phyloP scores from a whole-genome alignment of 1,139 yeast species.

The Debaryomyces psychrophilus region DNA sequence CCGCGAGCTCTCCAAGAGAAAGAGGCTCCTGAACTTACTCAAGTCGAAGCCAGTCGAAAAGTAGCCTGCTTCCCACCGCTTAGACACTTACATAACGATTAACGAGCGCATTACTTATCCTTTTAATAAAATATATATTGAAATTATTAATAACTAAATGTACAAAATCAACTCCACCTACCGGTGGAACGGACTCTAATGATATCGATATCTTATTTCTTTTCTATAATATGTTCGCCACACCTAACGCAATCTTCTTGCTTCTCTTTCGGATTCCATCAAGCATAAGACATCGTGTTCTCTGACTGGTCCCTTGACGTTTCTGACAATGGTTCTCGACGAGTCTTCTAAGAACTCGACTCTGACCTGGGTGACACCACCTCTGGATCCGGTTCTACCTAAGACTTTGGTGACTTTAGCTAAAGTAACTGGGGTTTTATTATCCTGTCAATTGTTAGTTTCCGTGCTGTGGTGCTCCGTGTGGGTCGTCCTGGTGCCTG shows the following conservation, averaged over 20 bases:
- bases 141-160: constrained; percentile 12
- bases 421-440: constrained; percentile 96
- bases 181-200: background rate
- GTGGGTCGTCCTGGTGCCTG: no score
- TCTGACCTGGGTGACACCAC: constrained; percentile 99
- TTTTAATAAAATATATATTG: constrained; percentile 8
- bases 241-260: constrained; percentile 65
- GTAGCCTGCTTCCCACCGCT: background rate
- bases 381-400: constrained; percentile 99
- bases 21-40: constrained; percentile 4
- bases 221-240: background rate
- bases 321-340: constrained; percentile 98
- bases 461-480: no score
- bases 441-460: constrained; percentile 46
- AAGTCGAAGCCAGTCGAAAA: background rate
- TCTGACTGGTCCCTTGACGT: constrained; percentile 99
- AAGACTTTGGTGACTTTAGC: constrained; percentile 99
- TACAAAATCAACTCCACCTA: constrained; percentile 10
- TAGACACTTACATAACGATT: background rate
- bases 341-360: constrained; percentile 99
- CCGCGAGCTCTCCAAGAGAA: constrained; percentile 1
- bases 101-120: constrained; percentile 3
- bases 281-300: constrained; percentile 98
- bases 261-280: constrained; percentile 99
- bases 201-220: constrained; percentile 7